Evolutionary conservation across 2,329 filamentous ascomycete genomes (phyloP).

Genomic region (Talaromyces sp.): DNA sequence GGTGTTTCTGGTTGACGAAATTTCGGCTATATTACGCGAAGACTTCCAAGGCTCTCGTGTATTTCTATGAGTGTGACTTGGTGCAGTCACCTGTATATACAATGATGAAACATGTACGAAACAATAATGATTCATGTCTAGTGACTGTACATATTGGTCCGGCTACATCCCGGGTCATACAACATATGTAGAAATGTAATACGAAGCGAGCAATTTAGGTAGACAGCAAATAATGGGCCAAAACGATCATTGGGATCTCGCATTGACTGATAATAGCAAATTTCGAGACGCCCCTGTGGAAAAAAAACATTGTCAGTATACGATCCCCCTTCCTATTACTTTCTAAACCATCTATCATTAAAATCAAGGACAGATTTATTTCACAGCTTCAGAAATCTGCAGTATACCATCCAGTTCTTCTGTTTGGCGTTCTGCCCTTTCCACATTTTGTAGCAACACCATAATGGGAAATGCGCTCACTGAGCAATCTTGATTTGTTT

Average conservation of each 20-base stretch:
- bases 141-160: background rate
- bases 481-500: conserved; percentile 34
- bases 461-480: too few relatives aligned
- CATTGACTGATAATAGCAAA: background rate
- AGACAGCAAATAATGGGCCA: background rate
- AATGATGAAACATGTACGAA: background rate
- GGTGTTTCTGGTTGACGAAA: background rate
- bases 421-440: conserved; percentile 23
- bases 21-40: background rate
- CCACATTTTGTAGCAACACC: conserved; percentile 39
- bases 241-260: background rate
- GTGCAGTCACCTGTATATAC: background rate
- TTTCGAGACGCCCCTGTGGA: background rate
- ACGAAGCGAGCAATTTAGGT: background rate
- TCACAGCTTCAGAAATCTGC: background rate
- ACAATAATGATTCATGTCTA: background rate
- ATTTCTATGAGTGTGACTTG: background rate
- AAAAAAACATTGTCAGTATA: background rate
- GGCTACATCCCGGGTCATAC: background rate
- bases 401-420: conserved; percentile 22
- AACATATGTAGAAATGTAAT: background rate
- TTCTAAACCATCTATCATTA: background rate
- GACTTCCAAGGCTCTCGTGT: too few relatives aligned
- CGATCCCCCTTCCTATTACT: background rate
- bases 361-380: background rate